These are phyloP conservation scores for Plasmodium berghei DNA, from an alignment of 169 alveolate genomes.

Conservation along the genomic window DNA sequence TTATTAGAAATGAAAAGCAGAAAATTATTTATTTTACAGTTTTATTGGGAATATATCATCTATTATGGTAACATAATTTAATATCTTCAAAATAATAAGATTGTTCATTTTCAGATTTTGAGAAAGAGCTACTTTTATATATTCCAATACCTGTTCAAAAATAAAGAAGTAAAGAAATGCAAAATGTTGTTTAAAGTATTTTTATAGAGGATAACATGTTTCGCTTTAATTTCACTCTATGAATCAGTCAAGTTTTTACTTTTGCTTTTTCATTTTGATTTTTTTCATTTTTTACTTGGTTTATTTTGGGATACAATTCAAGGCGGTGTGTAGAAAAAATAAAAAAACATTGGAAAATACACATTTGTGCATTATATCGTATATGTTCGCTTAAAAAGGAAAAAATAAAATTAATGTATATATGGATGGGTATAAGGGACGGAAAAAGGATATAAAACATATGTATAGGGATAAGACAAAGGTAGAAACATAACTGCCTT, in stretches of 20 bases:
- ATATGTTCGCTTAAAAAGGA: constrained; percentile 6
- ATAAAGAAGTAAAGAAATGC: not conserved
- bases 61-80: constrained; percentile 39
- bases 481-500: not conserved
- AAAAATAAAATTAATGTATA: not conserved
- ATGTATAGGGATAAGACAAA: not conserved
- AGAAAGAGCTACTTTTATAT: constrained; percentile 16
- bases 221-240: too few relatives aligned
- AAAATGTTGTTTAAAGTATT: not conserved
- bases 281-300: constrained; percentile 27
- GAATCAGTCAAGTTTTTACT: not conserved
- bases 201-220: too few relatives aligned
- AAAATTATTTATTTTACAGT: not conserved
- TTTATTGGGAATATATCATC: constrained; percentile 28
- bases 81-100: constrained; percentile 23
- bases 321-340: constrained; percentile 43
- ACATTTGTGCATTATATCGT: constrained; percentile 30
- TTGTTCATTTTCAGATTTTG: constrained; percentile 21
- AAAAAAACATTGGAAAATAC: constrained; percentile 35
- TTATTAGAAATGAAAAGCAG: too few relatives aligned
- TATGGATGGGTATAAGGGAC: too few relatives aligned
- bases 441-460: too few relatives aligned
- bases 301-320: constrained; percentile 48
- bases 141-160: constrained; percentile 22
- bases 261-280: not conserved